Evolutionary conservation across 2,329 filamentous ascomycete genomes (phyloP), one percentile per base, ranked within the genome.

Genomic region (Colletotrichum siamense): DNA sequence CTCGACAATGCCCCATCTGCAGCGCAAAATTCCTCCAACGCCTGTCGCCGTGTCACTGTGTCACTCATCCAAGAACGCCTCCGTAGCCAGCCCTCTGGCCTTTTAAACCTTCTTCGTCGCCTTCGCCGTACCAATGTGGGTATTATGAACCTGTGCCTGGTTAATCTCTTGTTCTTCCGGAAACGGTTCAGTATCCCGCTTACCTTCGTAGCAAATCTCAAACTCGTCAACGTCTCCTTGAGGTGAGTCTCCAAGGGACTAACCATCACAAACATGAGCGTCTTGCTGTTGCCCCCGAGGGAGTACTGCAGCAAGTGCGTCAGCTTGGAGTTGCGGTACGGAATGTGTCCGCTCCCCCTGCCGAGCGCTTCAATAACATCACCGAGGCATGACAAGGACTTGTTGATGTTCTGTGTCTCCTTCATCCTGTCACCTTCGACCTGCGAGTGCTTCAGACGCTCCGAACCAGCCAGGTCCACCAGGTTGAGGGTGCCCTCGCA

Each of bases 181-280:
- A 13, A 0, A 13, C 3, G 16, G 12, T 18, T n/a, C 10, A 0
- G 13, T 3, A n/a, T n/a, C 15, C 34, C 13, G 82, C 87, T 82
- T 85, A 96, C 96, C 91, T 98, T 99, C 39, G 95, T 98, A 18
- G 97, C 97, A 85, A 99, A 99, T 82, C 97, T 94, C 85, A 99
- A 89, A 89, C 96, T 98, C 61, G 96, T 98, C 83, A 98, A 88
- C 5, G 96, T 98, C 89, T 99, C 97, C 81, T 94, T 94, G 79
- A 98, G 88, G 87, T 99, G 97, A 8, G 93, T 94, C 87, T 98
- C 95, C 75, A 99, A 88, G 39, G 97, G 97, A 80, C 94, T 97
- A 73, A 98, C 95, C 96, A 99, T 99, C 83, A 99, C 95, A 84
- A 99, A 98, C 97, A 99, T 99, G 81, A 99, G 93, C 1, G 97